Percentiles rank a stretch among this genome's conserved stretches.
Evolutionary conservation across 345 rosid species (phyloP).

Genomic region (Firmiana major): DNA sequence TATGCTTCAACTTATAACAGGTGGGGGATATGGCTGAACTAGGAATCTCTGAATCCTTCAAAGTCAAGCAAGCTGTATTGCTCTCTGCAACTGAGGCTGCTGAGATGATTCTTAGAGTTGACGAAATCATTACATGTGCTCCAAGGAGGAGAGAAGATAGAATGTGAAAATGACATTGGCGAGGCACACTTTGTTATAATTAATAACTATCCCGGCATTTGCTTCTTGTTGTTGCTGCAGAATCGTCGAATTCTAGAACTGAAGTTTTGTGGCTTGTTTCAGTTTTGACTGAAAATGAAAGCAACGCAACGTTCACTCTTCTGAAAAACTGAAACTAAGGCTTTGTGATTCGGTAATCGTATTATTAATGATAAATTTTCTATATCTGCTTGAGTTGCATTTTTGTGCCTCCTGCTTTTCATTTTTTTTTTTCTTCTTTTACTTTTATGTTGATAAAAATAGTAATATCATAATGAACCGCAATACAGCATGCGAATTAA

Average conservation of each 20-base stretch:
- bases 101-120: constrained; percentile 82
- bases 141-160: constrained; percentile 78
- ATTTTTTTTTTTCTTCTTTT: no score
- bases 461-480: neutral
- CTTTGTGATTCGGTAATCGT: neutral
- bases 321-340: no score
- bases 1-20: constrained; percentile 34
- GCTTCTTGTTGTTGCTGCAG: neutral
- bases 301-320: neutral
- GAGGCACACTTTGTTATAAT: neutral
- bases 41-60: constrained; percentile 89
- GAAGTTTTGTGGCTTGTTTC: constrained; percentile 13
- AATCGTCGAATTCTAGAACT: neutral
- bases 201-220: neutral
- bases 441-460: neutral
- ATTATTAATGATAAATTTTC: neutral
- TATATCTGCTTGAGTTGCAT: neutral
- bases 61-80: constrained; percentile 91
- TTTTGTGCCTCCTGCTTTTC: neutral
- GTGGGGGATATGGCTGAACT: constrained; percentile 83
- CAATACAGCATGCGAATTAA: neutral
- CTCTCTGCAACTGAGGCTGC: constrained; percentile 98
- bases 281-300: constrained; percentile 1
- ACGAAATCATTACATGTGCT: constrained; percentile 77
- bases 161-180: constrained; percentile 36